Evolutionary conservation across 2,329 filamentous ascomycete genomes (phyloP).

Genomic region (Lecanicillium sp.): DNA sequence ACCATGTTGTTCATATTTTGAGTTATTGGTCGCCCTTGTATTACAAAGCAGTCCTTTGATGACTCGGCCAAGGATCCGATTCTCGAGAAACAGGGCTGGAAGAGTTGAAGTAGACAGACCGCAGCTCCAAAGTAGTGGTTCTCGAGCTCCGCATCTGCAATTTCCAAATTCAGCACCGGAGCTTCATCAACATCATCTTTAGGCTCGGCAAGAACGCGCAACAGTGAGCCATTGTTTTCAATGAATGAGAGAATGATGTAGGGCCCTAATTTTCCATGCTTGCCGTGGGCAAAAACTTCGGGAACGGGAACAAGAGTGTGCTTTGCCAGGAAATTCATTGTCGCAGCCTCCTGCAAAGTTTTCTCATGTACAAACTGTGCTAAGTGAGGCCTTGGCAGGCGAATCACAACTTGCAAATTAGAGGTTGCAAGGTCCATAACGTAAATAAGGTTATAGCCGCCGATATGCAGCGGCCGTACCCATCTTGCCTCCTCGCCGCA

Average conservation of each 20-base stretch:
- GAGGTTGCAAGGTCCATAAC: constrained; percentile 9
- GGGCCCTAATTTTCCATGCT: too few species aligned
- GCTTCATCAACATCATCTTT: too few species aligned
- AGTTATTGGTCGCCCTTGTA: constrained; percentile 27
- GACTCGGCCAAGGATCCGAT: constrained; percentile 31
- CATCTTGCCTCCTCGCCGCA: background rate
- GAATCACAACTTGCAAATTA: constrained; percentile 5
- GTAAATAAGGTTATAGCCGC: constrained; percentile 14
- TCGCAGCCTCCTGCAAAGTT: constrained; percentile 9
- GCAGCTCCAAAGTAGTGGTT: too few species aligned
- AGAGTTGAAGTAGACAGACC: constrained; percentile 30
- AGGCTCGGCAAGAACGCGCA: too few species aligned
- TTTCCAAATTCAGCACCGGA: too few species aligned
- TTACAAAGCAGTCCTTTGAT: constrained; percentile 14
- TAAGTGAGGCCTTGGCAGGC: constrained; percentile 9
- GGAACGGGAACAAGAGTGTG: constrained; percentile 9
- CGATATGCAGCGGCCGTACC: constrained; percentile 6
- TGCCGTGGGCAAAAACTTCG: constrained; percentile 7
- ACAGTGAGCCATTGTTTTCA: too few species aligned
- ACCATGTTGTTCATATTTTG: constrained; percentile 33
- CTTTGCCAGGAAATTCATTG: constrained; percentile 6
- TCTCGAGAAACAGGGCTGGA: constrained; percentile 21
- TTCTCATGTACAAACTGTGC: constrained; percentile 13
- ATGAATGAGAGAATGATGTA: too few species aligned
- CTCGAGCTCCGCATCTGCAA: too few species aligned